Evolutionary conservation across 2,329 filamentous ascomycete genomes (phyloP).

Genomic region (Achaetomium macrosporum): DNA sequence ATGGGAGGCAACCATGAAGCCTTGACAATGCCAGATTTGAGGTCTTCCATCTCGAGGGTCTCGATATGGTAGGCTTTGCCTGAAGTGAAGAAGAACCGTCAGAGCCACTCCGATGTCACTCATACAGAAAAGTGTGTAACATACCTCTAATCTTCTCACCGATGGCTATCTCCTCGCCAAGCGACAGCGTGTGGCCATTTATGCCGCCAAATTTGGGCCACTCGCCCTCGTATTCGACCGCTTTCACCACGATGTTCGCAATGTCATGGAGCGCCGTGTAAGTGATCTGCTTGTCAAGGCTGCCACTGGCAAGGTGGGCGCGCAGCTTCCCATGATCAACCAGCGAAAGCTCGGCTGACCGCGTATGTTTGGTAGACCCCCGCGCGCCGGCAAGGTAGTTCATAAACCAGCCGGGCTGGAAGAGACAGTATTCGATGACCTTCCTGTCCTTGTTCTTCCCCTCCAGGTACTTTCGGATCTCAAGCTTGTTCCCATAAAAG

Average conservation of each 20-base stretch:
- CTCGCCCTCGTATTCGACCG: conserved; percentile 35
- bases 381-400: conserved; percentile 43
- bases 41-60: conserved; percentile 28
- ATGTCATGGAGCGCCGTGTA: conserved; percentile 34
- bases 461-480: conserved; percentile 35
- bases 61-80: conserved; percentile 28
- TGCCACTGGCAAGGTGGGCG: conserved; percentile 27
- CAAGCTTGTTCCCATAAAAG: conserved; percentile 34
- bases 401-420: conserved; percentile 43
- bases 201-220: conserved; percentile 39
- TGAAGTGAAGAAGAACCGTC: neutral
- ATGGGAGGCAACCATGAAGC: conserved; percentile 23
- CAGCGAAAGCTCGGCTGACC: conserved; percentile 23
- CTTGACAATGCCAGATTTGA: conserved; percentile 26
- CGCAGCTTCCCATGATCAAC: conserved; percentile 33
- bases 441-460: conserved; percentile 38
- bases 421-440: conserved; percentile 43
- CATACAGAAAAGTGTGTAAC: no score
- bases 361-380: conserved; percentile 33
- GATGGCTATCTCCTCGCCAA: conserved; percentile 29
- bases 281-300: conserved; percentile 26
- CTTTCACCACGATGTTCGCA: conserved; percentile 31
- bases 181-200: conserved; percentile 28
- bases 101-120: no score
- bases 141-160: conserved; percentile 32